phyloP scores from a whole-genome alignment of 1,284 basidiomycete genomes.

The Lentinula novae-zelandiae region DNA sequence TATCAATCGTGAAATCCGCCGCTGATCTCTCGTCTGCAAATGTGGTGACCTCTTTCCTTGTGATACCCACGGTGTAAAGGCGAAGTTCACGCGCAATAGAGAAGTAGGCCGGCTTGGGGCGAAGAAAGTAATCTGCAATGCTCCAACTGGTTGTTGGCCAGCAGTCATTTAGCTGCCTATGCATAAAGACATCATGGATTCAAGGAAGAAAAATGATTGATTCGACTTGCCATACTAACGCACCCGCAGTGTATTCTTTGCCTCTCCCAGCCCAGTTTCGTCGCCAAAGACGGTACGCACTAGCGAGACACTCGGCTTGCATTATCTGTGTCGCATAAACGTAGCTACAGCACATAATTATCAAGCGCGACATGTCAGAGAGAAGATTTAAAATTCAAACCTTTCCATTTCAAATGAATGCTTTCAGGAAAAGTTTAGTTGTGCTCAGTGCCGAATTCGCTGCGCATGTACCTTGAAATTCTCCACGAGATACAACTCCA shows the following conservation, averaged over 20 bases:
- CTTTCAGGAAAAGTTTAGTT: slow-evolving; percentile 7
- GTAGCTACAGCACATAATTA: slow-evolving; percentile 41
- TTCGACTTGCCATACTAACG: slow-evolving; percentile 76
- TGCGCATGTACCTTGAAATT: slow-evolving; percentile 60
- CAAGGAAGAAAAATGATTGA: background rate
- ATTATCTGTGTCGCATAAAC: slow-evolving; percentile 81
- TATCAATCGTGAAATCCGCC: slow-evolving; percentile 65
- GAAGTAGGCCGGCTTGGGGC: slow-evolving; percentile 75
- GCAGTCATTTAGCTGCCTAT: slow-evolving; percentile 68
- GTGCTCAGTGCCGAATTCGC: no score
- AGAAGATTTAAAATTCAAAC: slow-evolving; percentile 26
- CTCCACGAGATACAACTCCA: slow-evolving; percentile 88
- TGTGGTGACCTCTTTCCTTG: slow-evolving; percentile 66
- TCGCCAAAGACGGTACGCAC: slow-evolving; percentile 76
- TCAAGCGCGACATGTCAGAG: background rate
- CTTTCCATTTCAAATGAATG: slow-evolving; percentile 86
- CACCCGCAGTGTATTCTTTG: slow-evolving; percentile 69
- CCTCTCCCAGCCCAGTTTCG: slow-evolving; percentile 73
- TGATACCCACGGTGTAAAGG: slow-evolving; percentile 76
- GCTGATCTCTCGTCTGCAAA: slow-evolving; percentile 57
- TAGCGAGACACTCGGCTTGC: slow-evolving; percentile 76
- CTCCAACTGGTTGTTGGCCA: slow-evolving; percentile 83
- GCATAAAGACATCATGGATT: background rate
- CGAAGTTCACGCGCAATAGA: slow-evolving; percentile 68
- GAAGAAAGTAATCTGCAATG: slow-evolving; percentile 73